A percentile compares a stretch with the other conserved stretches of the same genome.
Conservation (phyloP, 805 yeast species). For the Candida broadrunensis region DNA sequence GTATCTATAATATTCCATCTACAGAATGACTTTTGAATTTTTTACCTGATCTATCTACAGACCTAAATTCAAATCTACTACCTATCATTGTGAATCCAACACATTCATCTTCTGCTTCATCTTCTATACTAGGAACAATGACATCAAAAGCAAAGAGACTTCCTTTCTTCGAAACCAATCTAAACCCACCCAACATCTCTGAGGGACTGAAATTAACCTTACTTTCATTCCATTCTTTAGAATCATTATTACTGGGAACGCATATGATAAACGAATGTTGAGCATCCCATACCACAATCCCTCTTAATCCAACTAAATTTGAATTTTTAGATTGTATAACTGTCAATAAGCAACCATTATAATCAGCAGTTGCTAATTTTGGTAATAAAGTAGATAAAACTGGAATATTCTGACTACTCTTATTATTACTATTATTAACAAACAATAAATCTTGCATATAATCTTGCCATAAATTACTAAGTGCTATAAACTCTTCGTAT, state of each 20-base stretch:
- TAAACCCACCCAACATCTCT: constrained; percentile 56
- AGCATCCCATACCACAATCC: constrained; percentile 84
- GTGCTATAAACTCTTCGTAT: constrained; percentile 49
- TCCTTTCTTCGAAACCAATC: constrained; percentile 65
- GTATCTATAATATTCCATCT: constrained; percentile 42
- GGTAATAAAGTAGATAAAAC: constrained; percentile 36
- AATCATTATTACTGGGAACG: constrained; percentile 37
- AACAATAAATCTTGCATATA: constrained; percentile 61
- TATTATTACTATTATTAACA: constrained; percentile 10
- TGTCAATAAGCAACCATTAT: constrained; percentile 67
- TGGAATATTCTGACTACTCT: constrained; percentile 18
- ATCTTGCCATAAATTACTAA: constrained; percentile 70
- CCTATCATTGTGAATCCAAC: constrained; percentile 71
- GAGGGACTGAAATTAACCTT: constrained; percentile 20
- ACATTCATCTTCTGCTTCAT: constrained; percentile 26
- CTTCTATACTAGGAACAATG: constrained; percentile 12
- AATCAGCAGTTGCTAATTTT: constrained; percentile 74
- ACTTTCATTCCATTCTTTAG: constrained; percentile 32
- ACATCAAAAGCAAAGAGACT: constrained; percentile 56
- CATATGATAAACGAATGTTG: constrained; percentile 68
- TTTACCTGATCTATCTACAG: constrained; percentile 77
- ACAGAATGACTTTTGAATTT: constrained; percentile 82
- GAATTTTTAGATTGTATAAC: constrained; percentile 59
- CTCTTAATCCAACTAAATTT: constrained; percentile 57
- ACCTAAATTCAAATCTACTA: constrained; percentile 69